Evolutionary conservation across 495 filamentous ascomycete genomes (phyloP).

Genomic region (Thermochaetoides thermophila): DNA sequence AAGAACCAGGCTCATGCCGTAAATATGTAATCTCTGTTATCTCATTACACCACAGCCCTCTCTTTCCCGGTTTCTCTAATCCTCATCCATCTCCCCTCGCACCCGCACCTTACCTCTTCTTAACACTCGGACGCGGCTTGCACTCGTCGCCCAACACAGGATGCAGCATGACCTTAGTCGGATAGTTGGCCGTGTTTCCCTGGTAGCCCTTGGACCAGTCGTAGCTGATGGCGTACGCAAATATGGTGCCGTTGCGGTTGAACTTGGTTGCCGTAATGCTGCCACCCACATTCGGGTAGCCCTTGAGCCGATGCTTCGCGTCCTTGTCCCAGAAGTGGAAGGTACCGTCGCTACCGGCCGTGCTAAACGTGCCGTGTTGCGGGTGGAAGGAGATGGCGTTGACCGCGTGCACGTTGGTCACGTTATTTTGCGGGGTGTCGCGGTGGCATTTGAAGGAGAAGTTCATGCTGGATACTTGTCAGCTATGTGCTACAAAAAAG

Average conservation of each 20-base stretch:
- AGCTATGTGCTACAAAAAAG: not conserved
- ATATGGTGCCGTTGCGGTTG: slow-evolving; percentile 68
- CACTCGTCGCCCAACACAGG: slow-evolving; percentile 61
- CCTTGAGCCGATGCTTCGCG: slow-evolving; percentile 79
- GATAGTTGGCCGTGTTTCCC: slow-evolving; percentile 50
- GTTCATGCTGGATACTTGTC: slow-evolving; percentile 40
- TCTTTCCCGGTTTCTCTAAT: too few species aligned
- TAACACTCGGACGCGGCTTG: slow-evolving; percentile 25
- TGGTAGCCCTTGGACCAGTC: slow-evolving; percentile 92
- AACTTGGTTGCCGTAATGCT: slow-evolving; percentile 73
- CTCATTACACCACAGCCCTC: not conserved
- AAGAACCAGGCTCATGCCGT: too few species aligned
- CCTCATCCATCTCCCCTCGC: too few species aligned
- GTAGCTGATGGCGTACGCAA: slow-evolving; percentile 86
- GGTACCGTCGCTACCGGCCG: slow-evolving; percentile 79
- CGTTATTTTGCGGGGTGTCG: slow-evolving; percentile 42
- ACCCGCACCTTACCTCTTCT: slow-evolving; percentile 22
- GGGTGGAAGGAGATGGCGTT: slow-evolving; percentile 94
- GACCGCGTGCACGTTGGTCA: slow-evolving; percentile 75
- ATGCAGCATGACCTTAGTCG: slow-evolving; percentile 89
- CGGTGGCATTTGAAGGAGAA: slow-evolving; percentile 97
- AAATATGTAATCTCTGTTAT: not conserved
- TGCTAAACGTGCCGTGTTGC: slow-evolving; percentile 73
- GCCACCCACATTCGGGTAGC: slow-evolving; percentile 76
- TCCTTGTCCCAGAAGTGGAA: slow-evolving; percentile 96